Evolutionary conservation across 306 rosid species (phyloP).

Genomic region (Cicer bijugum): DNA sequence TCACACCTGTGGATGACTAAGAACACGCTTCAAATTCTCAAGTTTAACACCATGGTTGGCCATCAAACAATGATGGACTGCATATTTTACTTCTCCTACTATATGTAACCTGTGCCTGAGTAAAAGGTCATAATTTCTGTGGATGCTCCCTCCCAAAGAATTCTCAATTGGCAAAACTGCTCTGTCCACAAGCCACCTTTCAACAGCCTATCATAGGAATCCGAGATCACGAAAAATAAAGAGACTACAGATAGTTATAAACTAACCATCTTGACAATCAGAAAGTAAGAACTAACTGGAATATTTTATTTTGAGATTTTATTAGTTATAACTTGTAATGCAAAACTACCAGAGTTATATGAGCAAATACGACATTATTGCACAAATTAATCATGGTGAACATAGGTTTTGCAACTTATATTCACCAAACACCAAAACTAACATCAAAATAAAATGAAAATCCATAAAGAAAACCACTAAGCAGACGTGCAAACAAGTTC

Average conservation of each 20-base stretch:
- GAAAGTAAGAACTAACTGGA: constrained; percentile 16
- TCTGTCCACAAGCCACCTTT: constrained; percentile 92
- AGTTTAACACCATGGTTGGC: constrained; percentile 82
- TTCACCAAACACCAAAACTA: background rate
- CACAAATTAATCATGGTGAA: background rate
- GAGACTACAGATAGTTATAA: constrained; percentile 30
- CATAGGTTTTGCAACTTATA: constrained; percentile 10
- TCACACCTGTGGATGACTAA: constrained; percentile 92
- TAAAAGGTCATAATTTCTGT: constrained; percentile 93
- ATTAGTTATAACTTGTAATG: background rate
- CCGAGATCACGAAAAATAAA: constrained; percentile 17
- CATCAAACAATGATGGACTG: constrained; percentile 88
- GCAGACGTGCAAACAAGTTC: background rate
- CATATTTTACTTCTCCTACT: constrained; percentile 94
- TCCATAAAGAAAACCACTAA: background rate
- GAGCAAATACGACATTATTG: background rate
- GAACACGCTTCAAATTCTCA: constrained; percentile 77
- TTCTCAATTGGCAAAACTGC: constrained; percentile 97
- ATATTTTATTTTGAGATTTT: constrained; percentile 1
- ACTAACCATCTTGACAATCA: constrained; percentile 29
- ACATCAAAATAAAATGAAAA: constrained; percentile 29
- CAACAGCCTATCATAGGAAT: constrained; percentile 69
- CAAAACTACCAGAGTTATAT: background rate
- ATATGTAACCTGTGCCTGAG: constrained; percentile 89
- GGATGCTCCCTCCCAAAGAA: constrained; percentile 97